phyloP scores from a whole-genome alignment of 345 rosid genomes.

The Rhodamnia argentea region DNA sequence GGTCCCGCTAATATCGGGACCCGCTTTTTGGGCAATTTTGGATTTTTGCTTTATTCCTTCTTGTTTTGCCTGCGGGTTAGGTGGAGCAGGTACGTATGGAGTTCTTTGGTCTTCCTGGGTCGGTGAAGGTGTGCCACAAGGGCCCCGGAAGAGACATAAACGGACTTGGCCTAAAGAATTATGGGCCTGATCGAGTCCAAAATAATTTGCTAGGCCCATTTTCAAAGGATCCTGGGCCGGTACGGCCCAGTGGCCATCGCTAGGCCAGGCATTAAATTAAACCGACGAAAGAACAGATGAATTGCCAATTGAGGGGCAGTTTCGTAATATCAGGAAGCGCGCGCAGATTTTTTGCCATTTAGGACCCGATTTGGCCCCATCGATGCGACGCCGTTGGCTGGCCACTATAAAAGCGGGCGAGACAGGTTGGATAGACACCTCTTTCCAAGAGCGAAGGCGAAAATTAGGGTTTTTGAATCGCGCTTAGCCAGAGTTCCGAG shows the following conservation, averaged over 20 bases:
- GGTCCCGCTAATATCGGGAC: neutral
- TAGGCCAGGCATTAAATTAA: neutral
- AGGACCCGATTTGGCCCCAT: neutral
- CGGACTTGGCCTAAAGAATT: neutral
- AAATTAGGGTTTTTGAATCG: neutral
- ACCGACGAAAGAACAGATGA: neutral
- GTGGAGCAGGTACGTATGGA: rapidly evolving
- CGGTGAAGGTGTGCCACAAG: neutral
- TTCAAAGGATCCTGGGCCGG: neutral
- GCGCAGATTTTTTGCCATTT: neutral
- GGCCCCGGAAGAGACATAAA: neutral
- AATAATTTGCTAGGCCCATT: neutral
- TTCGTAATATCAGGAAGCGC: neutral
- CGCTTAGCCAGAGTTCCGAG: neutral
- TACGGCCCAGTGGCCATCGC: neutral
- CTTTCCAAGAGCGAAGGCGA: neutral
- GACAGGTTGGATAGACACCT: neutral
- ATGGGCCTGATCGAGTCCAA: neutral
- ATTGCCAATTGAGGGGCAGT: neutral
- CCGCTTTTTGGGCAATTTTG: neutral
- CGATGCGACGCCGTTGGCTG: neutral
- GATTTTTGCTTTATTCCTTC: neutral
- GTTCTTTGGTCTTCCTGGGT: neutral
- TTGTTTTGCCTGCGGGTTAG: neutral
- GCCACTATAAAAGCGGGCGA: neutral